phyloP scores from a whole-genome alignment of 495 filamentous ascomycete genomes.

The Astrothelium macrocarpum region DNA sequence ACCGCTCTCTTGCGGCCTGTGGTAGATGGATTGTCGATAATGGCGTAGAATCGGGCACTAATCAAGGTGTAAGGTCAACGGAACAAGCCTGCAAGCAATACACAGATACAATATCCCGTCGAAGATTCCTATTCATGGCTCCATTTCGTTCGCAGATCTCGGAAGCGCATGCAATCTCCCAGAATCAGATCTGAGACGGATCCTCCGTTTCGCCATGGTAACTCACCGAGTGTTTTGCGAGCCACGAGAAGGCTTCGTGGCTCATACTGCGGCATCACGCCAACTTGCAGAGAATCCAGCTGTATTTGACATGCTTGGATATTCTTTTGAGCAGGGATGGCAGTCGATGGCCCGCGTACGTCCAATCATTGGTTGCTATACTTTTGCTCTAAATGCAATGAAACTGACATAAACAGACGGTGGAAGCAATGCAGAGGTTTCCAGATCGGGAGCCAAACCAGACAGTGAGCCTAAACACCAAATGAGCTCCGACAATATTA shows the following conservation, averaged over 20 bases:
- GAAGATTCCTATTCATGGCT: conserved; percentile 15
- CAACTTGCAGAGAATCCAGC: conserved; percentile 3
- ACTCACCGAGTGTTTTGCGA: conserved; percentile 23
- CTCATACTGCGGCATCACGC: conserved; percentile 20
- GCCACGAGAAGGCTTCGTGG: conserved; percentile 18
- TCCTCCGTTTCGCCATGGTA: conserved; percentile 23
- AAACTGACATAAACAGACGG: not conserved
- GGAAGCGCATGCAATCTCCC: conserved; percentile 8
- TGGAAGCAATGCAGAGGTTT: not conserved
- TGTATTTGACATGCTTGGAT: conserved; percentile 1
- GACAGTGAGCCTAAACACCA: not conserved
- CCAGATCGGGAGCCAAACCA: not conserved
- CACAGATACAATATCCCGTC: conserved; percentile 22
- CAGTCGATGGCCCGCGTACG: not conserved
- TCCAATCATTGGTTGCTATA: not conserved
- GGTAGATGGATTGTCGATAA: not conserved
- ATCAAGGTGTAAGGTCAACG: not conserved
- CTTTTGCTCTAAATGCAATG: not conserved
- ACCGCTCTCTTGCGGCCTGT: not conserved
- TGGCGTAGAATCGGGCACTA: not conserved
- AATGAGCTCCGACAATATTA: not conserved
- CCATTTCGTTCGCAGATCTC: conserved; percentile 20
- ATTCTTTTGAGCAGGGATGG: not conserved
- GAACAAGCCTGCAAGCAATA: conserved; percentile 17
- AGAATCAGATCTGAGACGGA: conserved; percentile 16